Conservation (phyloP, 768 basidiomycete species). For the Kwoniella sp. region DNA sequence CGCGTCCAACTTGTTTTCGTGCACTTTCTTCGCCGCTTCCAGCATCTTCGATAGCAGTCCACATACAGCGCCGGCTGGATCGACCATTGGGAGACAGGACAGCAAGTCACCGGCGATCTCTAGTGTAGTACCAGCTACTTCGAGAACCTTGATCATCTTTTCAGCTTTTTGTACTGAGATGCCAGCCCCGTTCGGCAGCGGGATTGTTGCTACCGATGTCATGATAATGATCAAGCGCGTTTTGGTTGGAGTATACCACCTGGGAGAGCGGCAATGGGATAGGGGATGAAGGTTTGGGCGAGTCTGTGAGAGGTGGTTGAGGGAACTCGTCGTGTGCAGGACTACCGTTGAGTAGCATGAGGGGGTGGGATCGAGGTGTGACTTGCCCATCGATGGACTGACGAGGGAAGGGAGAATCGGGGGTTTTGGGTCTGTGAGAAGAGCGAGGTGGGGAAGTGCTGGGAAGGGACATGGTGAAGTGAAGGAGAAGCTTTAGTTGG, state of each 20-base stretch:
- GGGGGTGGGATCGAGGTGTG: background rate
- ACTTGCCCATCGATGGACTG: background rate
- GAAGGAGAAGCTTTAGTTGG: background rate
- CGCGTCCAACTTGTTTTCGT: conserved; percentile 11
- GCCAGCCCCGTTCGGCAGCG: background rate
- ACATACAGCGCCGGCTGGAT: conserved; percentile 5
- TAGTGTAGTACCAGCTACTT: background rate
- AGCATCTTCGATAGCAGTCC: conserved; percentile 7
- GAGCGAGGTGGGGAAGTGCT: background rate
- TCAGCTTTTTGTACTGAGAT: conserved; percentile 8
- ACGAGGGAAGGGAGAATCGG: background rate
- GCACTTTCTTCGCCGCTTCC: background rate
- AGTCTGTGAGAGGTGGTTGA: background rate
- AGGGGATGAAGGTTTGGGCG: background rate
- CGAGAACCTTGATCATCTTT: conserved; percentile 6
- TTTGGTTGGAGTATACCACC: background rate
- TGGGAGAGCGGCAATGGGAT: background rate
- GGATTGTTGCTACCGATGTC: background rate
- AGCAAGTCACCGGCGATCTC: conserved; percentile 8
- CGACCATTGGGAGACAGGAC: conserved; percentile 3
- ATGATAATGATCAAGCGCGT: background rate
- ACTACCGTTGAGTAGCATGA: conserved; percentile 5
- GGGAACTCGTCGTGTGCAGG: background rate
- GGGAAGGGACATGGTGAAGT: background rate
- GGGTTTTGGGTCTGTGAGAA: background rate